These are phyloP conservation scores for Sporothrix brasiliensis DNA, from an alignment of 2,329 filamentous ascomycete genomes.

Conservation along the genomic window DNA sequence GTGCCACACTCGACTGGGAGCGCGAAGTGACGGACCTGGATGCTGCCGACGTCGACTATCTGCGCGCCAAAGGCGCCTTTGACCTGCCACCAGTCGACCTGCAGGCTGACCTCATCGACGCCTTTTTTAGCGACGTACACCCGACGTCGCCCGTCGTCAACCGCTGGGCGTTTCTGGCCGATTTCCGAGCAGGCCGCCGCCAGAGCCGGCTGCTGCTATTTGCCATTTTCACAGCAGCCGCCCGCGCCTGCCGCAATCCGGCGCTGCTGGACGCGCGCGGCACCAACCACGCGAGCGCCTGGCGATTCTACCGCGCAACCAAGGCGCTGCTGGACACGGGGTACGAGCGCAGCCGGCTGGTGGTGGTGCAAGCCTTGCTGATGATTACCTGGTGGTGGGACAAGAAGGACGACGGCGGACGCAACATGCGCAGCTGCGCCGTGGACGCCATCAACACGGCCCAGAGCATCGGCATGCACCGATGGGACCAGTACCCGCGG, in stretches of 20 bases:
- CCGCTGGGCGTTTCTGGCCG: slow-evolving; percentile 28
- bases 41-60: slow-evolving; percentile 33
- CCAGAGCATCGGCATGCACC: slow-evolving; percentile 36
- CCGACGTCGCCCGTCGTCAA: slow-evolving; percentile 34
- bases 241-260: slow-evolving; percentile 33
- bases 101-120: slow-evolving; percentile 33
- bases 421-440: slow-evolving; percentile 34
- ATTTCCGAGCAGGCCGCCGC: slow-evolving; percentile 28
- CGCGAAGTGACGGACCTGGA: slow-evolving; percentile 30
- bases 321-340: slow-evolving; percentile 34
- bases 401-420: slow-evolving; percentile 35
- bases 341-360: slow-evolving; percentile 32
- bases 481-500: slow-evolving; percentile 30
- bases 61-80: slow-evolving; percentile 33
- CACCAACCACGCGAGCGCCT: slow-evolving; percentile 32
- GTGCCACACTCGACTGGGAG: slow-evolving; percentile 33
- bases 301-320: slow-evolving; percentile 34
- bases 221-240: slow-evolving; percentile 34
- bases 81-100: slow-evolving; percentile 31
- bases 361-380: slow-evolving; percentile 31
- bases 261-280: slow-evolving; percentile 32
- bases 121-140: slow-evolving; percentile 34
- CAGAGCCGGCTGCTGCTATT: slow-evolving; percentile 35
- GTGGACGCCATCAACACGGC: slow-evolving; percentile 36
- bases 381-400: slow-evolving; percentile 36